These are phyloP conservation scores for Puccinia coronata DNA, from an alignment of 1,284 basidiomycete genomes.

Conservation along the genomic window DNA sequence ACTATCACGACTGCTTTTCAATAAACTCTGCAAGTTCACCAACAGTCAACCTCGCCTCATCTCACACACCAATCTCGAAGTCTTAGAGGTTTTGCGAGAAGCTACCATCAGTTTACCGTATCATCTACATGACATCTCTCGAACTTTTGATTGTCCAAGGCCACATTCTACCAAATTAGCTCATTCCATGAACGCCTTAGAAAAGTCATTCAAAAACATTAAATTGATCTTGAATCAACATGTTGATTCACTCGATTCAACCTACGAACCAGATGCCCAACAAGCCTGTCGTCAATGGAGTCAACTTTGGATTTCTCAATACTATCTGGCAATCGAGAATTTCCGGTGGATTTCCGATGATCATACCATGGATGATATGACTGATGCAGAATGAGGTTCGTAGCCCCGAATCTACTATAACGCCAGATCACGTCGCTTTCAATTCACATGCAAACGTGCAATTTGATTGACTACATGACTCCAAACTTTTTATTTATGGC, in stretches of 20 bases:
- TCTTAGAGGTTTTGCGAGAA: neutral
- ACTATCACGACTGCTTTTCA: neutral
- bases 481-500: too few relatives aligned
- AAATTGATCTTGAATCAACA: neutral
- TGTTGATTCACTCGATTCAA: neutral
- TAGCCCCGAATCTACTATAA: too few relatives aligned
- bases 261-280: neutral
- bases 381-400: too few relatives aligned
- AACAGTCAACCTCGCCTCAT: neutral
- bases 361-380: neutral
- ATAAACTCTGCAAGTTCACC: neutral
- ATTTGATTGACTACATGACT: too few relatives aligned
- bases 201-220: neutral
- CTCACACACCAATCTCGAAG: neutral
- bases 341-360: neutral
- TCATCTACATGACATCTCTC: neutral
- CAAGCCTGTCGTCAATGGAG: neutral
- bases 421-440: too few relatives aligned
- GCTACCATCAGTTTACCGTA: neutral
- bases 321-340: neutral
- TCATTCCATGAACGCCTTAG: neutral
- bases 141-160: neutral
- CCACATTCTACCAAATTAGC: neutral
- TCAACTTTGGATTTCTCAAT: conserved; percentile 1
- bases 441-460: too few relatives aligned